Percentiles rank a stretch among this genome's conserved stretches.
phyloP scores from a whole-genome alignment of 2,329 filamentous ascomycete genomes.

The Trichoderma simmonsii region DNA sequence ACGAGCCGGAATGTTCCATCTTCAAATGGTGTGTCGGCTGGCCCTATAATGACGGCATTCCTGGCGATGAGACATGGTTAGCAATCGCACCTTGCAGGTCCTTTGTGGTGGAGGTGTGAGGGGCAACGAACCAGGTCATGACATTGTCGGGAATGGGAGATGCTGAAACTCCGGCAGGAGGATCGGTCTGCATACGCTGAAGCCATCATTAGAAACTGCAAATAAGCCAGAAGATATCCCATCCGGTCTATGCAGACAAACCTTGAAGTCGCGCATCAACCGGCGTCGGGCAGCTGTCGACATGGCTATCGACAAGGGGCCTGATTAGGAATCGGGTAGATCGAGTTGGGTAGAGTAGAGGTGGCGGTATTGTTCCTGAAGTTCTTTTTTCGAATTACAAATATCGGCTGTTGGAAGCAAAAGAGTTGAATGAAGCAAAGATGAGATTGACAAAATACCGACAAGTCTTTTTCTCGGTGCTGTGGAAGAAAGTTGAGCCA shows the following conservation, averaged over 20 bases:
- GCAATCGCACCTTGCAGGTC: background rate
- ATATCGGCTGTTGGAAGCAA: background rate
- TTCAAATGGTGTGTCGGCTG: slow-evolving; percentile 95
- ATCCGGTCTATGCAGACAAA: slow-evolving; percentile 42
- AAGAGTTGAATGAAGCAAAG: background rate
- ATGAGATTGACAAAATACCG: background rate
- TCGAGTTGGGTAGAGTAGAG: background rate
- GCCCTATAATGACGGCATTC: slow-evolving; percentile 98
- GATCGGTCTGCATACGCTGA: slow-evolving; percentile 98
- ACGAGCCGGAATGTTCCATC: slow-evolving; percentile 96
- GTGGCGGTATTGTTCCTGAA: background rate
- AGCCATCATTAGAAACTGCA: slow-evolving; percentile 18
- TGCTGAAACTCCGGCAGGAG: slow-evolving; percentile 92
- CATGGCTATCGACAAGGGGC: slow-evolving; percentile 40
- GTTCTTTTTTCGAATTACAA: background rate
- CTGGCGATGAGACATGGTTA: slow-evolving; percentile 44
- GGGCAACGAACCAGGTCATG: slow-evolving; percentile 76
- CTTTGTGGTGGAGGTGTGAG: background rate
- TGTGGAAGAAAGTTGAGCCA: background rate
- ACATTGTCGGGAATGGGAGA: slow-evolving; percentile 95
- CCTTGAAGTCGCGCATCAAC: slow-evolving; percentile 99
- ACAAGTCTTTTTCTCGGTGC: background rate
- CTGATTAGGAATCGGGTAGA: slow-evolving; percentile 5
- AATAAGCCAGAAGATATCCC: background rate
- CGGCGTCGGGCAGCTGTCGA: slow-evolving; percentile 93